Base-by-base conservation (phyloP, 2,329 filamentous ascomycete species). In the Colletotrichum sp. region DNA sequence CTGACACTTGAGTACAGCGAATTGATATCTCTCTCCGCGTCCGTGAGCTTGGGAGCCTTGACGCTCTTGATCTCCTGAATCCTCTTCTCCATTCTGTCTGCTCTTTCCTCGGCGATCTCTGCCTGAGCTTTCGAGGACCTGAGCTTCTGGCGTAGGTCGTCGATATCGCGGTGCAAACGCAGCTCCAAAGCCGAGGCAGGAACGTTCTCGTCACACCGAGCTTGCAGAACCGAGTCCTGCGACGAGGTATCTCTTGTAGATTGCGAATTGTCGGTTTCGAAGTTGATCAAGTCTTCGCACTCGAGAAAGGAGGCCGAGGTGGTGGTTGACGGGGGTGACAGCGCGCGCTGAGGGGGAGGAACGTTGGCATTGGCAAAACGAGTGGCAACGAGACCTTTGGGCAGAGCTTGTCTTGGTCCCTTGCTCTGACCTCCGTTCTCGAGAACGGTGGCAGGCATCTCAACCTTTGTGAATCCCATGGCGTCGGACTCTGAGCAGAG, bases 81-180 rank as follows among this genome's bases (percentile, higher is more conserved):
- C 32, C 76, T 77, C 43, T 78, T 79, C 28, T 79, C 75, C 16
- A 82, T 78, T 18, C 78, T 77, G 10, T 80, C 78, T 14, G 80
- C 79, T 24, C 79, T 80, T 59, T 82, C 81, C 62, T 83, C 80
- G 5, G 81, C 82, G 24, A 81, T 79, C 64, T 83, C 74, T n/a
- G 71, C 74, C 10, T 72, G 36, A 10, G 59, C 74, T 5, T 24
- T 67, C 6, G 71, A 52, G 7, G 59, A 55, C 24, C 61, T 56
- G 59, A 76, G 65, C 26, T 56, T 55, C 13, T 34, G 38, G 5
- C 38, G 55, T 48, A 82, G 77, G 16, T 78, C 77, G 3, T 79
- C 76, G 12, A 81, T 66, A 36, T 80, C 77, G 14, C 77, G 77
- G 14, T 76, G 75, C 26, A 81, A 69, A 8, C 66, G 74, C 14